phyloP scores from a whole-genome alignment of 2,329 filamentous ascomycete genomes.

The Hypomyces rosellus region DNA sequence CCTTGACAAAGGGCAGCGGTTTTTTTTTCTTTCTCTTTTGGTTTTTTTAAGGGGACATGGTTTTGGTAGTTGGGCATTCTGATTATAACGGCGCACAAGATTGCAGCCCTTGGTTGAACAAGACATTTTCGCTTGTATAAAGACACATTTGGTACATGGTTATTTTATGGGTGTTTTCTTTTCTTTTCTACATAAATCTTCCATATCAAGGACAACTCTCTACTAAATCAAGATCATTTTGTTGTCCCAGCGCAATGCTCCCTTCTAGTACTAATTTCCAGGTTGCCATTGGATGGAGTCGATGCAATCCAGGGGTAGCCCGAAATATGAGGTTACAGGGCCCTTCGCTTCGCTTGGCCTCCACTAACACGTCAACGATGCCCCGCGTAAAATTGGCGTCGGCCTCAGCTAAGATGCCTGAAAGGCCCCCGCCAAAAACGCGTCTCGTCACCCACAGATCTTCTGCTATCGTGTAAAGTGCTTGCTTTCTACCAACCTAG shows the following conservation, averaged over 20 bases:
- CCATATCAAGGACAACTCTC: too few relatives aligned
- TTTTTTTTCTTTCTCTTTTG: too few relatives aligned
- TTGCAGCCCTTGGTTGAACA: too few relatives aligned
- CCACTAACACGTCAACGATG: not conserved
- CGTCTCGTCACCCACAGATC: slow-evolving; percentile 9
- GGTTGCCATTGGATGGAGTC: too few relatives aligned
- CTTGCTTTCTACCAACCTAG: slow-evolving; percentile 8
- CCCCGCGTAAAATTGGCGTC: slow-evolving; percentile 28
- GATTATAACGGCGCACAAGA: too few relatives aligned
- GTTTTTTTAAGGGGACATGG: not conserved
- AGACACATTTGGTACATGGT: not conserved
- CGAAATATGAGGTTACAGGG: too few relatives aligned
- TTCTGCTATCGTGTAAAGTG: slow-evolving; percentile 12
- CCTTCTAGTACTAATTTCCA: too few relatives aligned
- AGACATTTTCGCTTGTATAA: not conserved
- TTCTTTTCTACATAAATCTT: not conserved
- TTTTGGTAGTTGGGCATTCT: too few relatives aligned
- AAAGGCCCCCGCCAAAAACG: slow-evolving; percentile 4
- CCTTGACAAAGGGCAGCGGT: not conserved
- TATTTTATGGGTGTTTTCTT: not conserved
- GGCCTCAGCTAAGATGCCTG: not conserved
- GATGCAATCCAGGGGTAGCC: not conserved
- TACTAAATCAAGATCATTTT: too few relatives aligned
- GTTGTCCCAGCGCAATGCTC: too few relatives aligned
- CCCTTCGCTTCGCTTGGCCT: too few relatives aligned